Base-by-base conservation (phyloP, 495 filamentous ascomycete species). In the Xanthoparmelia taractica region DNA sequence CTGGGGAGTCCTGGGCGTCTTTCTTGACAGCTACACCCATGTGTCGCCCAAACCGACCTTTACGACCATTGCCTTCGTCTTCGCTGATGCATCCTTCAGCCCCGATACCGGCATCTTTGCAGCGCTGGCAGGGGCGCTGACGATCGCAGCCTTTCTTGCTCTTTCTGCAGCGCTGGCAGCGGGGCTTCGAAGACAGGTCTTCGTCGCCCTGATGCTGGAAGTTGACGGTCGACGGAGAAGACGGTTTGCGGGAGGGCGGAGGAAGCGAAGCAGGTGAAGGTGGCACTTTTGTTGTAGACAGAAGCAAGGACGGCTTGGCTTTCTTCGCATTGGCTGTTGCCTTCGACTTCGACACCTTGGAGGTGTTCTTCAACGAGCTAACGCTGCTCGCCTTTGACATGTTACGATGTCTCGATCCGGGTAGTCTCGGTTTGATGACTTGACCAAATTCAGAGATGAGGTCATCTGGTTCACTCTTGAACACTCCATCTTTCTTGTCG, bases 131-230 rank as follows among this genome's bases (percentile, higher is more conserved):
- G 15, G 94, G 94, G 47, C 94, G 86, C 70, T 96, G 92, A 60
- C 94, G 86, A 78, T 98, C 95, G 72, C 94, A 98, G 8, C 94
- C 94, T 76, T 98, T 98, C 82, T 98, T 98, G 73, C 92, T 97
- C 83, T 97, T 97, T 65, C 94, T 87, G 79, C 94, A 98, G 54
- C 94, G 89, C 72, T 97, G 94, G 80, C 94, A 98, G 67, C 94
- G 92, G 36, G 94, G 94, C 76, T 97, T 96, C 43, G 88, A 90
- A 2, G 90, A 95, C 25, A 96, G 77, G 66, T 96, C 92, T 57
- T 95, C 90, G 50, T 96, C 90, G 65, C 96, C 94, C 66, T 83
- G 82, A 59, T 86, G 82, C 65, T 87, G 86, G 71, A 87, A 83
- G 65, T 85, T 84, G 60, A 87, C 77, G 17, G 83, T 80, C 25